A percentile compares a stretch with the other conserved stretches of the same genome.
These are phyloP conservation scores for Rehmannia glutinosa DNA, from an alignment of 257 asterid species.

Conservation along the genomic window DNA sequence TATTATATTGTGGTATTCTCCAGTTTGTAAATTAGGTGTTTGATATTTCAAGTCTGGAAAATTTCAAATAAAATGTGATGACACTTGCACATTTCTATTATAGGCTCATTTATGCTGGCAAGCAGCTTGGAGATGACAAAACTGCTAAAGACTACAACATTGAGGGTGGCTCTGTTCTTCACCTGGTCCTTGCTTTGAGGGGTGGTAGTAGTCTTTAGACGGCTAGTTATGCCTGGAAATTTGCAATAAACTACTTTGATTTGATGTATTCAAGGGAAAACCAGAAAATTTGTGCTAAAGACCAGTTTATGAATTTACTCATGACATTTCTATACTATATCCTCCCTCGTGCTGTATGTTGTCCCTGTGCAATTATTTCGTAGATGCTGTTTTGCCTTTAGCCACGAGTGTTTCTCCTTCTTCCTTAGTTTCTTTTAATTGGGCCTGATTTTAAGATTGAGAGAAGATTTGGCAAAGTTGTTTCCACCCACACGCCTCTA, in stretches of 20 bases:
- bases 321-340: background rate
- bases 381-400: background rate
- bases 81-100: background rate
- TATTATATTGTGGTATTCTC: too few species aligned
- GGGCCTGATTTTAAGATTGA: background rate
- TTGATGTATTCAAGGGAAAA: background rate
- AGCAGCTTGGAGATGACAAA: slow-evolving; percentile 78
- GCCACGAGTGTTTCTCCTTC: background rate
- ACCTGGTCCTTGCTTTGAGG: slow-evolving; percentile 68
- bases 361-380: background rate
- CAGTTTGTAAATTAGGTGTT: too few species aligned
- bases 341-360: background rate
- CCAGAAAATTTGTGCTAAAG: background rate
- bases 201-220: slow-evolving; percentile 54
- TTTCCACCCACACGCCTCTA: too few species aligned
- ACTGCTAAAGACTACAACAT: slow-evolving; percentile 77
- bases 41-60: background rate
- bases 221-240: background rate
- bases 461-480: too few species aligned
- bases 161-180: slow-evolving; percentile 83
- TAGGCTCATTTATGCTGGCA: slow-evolving; percentile 79
- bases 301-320: background rate
- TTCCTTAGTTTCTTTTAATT: background rate
- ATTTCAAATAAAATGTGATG: background rate
- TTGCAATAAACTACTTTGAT: background rate